Evolutionary conservation across 2,329 filamentous ascomycete species (phyloP).

Genomic region (Colletotrichum lindemuthianum): DNA sequence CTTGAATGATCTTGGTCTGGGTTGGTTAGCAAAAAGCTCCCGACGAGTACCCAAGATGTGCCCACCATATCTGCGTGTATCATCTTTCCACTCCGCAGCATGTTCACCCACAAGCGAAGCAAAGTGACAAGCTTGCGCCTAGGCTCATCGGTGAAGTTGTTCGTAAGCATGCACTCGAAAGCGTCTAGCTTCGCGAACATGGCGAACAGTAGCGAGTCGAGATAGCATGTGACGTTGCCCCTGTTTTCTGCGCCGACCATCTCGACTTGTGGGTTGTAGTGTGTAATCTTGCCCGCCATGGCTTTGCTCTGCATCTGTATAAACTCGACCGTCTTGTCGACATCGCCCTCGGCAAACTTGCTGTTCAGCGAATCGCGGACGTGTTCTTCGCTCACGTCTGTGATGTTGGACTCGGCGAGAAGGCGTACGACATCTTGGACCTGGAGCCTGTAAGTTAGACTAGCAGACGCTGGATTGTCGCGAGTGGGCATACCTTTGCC

Average conservation of each 20-base stretch:
- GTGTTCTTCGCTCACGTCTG: conserved; percentile 65
- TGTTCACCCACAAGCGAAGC: conserved; percentile 91
- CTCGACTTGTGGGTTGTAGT: conserved; percentile 75
- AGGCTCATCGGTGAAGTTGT: conserved; percentile 76
- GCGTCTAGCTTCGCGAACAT: conserved; percentile 93
- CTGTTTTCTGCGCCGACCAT: conserved; percentile 90
- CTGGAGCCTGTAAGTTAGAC: conserved; percentile 37
- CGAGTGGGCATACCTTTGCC: conserved; percentile 49
- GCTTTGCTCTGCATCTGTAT: conserved; percentile 83
- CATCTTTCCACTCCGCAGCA: conserved; percentile 84
- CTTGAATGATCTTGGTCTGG: conserved; percentile 84
- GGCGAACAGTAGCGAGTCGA: conserved; percentile 90
- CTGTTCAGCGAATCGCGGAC: conserved; percentile 66
- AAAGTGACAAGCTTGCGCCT: conserved; percentile 80
- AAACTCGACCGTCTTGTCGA: conserved; percentile 79
- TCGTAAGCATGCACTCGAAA: conserved; percentile 92
- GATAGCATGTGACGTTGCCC: conserved; percentile 89
- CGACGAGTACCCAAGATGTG: conserved; percentile 4
- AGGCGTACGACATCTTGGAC: conserved; percentile 46
- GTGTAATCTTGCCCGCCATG: conserved; percentile 79
- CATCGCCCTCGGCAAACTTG: conserved; percentile 73
- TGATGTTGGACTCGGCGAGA: conserved; percentile 53
- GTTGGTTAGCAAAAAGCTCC: conserved; percentile 39
- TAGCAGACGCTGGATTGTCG: not conserved
- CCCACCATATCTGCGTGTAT: conserved; percentile 86